Conservation (phyloP, 371 early-diverging fungal species). For the Zopfochytrium polystomum region DNA sequence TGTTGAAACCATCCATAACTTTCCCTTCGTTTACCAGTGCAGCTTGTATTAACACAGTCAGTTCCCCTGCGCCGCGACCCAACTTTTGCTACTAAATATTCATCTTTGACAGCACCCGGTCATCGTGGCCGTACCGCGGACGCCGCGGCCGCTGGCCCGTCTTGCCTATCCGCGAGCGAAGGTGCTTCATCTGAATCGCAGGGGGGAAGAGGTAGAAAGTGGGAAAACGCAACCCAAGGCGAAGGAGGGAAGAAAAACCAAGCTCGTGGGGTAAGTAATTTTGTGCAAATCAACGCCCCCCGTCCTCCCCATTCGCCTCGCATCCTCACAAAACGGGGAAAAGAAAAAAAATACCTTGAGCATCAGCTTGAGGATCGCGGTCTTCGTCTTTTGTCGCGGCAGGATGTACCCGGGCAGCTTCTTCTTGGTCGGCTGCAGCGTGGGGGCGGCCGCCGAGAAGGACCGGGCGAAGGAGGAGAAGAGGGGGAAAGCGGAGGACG, state of each 20-base stretch:
- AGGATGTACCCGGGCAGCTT: conserved; percentile 43
- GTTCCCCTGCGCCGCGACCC: no score
- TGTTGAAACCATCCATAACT: no score
- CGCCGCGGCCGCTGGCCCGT: conserved; percentile 38
- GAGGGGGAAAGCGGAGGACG: no score
- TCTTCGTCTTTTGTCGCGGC: conserved; percentile 37
- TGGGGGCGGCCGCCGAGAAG: no score
- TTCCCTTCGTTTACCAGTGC: no score
- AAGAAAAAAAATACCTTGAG: conserved; percentile 30
- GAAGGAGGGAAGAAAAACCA: neutral
- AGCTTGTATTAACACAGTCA: no score
- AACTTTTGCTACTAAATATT: no score
- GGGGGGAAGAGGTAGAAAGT: neutral
- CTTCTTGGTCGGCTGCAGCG: conserved; percentile 11
- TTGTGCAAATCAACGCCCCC: neutral
- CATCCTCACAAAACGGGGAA: neutral
- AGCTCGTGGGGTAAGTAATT: neutral
- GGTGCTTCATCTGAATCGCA: conserved; percentile 40
- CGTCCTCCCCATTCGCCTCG: neutral
- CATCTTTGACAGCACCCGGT: conserved; percentile 41
- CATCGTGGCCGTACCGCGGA: conserved; percentile 44
- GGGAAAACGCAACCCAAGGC: neutral
- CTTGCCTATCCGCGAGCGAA: conserved; percentile 40
- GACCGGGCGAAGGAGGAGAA: no score
- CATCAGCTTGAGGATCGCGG: conserved; percentile 30